Base-by-base conservation (phyloP, 129 eudicot genomes). In the Lactuca sativa region DNA sequence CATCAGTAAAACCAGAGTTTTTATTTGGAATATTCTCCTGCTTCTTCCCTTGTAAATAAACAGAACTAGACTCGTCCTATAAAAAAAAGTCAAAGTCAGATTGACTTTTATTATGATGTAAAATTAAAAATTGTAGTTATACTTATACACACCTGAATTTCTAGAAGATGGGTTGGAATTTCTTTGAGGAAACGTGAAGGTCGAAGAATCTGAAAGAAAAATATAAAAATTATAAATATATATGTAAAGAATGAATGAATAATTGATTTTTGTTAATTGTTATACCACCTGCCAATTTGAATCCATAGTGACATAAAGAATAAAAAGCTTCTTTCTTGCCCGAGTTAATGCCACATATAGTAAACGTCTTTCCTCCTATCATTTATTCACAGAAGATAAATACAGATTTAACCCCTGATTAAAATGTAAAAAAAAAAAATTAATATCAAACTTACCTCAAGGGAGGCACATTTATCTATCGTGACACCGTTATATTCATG, bases 311-410 rank as follows among this genome's bases (percentile, higher is more conserved):
- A 93, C 80, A 76, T 89, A 83, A 34, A 90, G 85, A 55, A 93
- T 83, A 82, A 85, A 81, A 70, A 93, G 92, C 49, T 87, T 93
- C 73, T 87, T 89, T 71, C 91, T 83, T 55, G 98, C 98, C 70
- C 98, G 96, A 75, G 97, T 93, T 80, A 93, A 78, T 30, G 96
- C 97, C 64, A 93, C 98, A 73, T 89, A 93, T 44, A 93, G 64
- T 66, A 93, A 85, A 43, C 97, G 95, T 34, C 98, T 74, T 72
- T 93, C 98, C 76, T 93, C 98, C 98, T 93, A 64, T 48, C 17
- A 69, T 48, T 48, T 64, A 8, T 62, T 62, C 68, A 58, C 62
- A 47, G 37, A 58, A 71, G 36, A 18, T 5, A 40, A 40, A 40
- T 5, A 40, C 7, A 7, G 0, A 40, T 40, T 40, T 40, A 40